Percentiles rank a stretch among this genome's conserved stretches.
phyloP scores from a whole-genome alignment of 2,329 filamentous ascomycete species.

The Epichloe sibirici region DNA sequence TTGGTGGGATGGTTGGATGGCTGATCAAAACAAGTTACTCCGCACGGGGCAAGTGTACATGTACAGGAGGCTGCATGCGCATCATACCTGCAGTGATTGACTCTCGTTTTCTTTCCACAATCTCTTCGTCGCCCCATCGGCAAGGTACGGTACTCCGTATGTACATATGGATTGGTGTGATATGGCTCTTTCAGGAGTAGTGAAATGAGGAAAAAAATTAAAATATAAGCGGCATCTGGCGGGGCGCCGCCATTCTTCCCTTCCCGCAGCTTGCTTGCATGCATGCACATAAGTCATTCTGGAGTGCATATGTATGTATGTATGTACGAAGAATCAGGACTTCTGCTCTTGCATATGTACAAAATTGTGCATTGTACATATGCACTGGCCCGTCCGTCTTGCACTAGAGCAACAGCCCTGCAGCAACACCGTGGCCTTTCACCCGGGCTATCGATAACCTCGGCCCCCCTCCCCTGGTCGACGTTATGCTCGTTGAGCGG shows the following conservation, averaged over 20 bases:
- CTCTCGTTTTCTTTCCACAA: background rate
- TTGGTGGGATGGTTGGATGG: no score
- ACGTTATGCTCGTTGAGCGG: conserved; percentile 7
- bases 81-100: conserved; percentile 1
- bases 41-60: background rate
- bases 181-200: no score
- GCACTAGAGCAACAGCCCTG: background rate
- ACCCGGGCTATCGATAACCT: background rate
- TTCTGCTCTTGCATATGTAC: background rate
- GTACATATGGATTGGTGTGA: background rate
- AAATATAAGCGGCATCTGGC: background rate
- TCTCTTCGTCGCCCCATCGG: background rate
- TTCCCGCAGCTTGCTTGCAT: background rate
- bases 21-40: no score
- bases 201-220: background rate
- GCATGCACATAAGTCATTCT: background rate
- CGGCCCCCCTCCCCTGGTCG: background rate
- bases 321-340: background rate
- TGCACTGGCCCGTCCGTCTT: conserved; percentile 1
- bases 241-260: background rate
- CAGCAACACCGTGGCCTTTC: background rate
- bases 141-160: background rate
- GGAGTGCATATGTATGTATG: background rate
- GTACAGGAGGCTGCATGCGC: background rate
- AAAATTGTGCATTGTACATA: conserved; percentile 1